Conservation (phyloP, 805 yeast genomes). For the Yarrowia sp. region DNA sequence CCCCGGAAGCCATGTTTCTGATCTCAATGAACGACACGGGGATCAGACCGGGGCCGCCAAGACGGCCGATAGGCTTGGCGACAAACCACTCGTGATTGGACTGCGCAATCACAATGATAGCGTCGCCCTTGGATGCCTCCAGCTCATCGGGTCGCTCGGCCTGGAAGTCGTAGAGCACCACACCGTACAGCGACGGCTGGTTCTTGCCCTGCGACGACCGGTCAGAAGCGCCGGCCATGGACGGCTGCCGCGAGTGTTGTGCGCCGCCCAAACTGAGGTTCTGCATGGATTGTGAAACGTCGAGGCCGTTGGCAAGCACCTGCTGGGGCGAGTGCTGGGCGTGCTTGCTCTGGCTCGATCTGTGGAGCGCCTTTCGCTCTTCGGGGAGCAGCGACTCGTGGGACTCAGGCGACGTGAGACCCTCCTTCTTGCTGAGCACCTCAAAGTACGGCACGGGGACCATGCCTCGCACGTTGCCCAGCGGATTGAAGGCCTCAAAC, state of each 20-base stretch:
- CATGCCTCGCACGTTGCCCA: slow-evolving; percentile 76
- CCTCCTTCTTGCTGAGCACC: slow-evolving; percentile 48
- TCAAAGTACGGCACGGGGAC: slow-evolving; percentile 89
- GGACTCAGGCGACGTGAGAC: background rate
- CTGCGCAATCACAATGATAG: slow-evolving; percentile 92
- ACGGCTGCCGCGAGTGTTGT: background rate
- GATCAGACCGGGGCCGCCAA: slow-evolving; percentile 97
- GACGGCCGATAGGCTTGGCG: slow-evolving; percentile 91
- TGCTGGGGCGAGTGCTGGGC: slow-evolving; percentile 36
- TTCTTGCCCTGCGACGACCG: slow-evolving; percentile 38
- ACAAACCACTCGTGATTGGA: slow-evolving; percentile 97
- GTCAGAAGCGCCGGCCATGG: slow-evolving; percentile 28
- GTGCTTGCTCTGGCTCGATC: slow-evolving; percentile 37
- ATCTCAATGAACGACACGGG: slow-evolving; percentile 90
- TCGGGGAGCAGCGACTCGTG: slow-evolving; percentile 26
- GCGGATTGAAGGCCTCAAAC: slow-evolving; percentile 90
- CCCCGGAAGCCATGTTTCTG: slow-evolving; percentile 73
- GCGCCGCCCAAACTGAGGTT: slow-evolving; percentile 14
- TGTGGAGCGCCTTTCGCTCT: slow-evolving; percentile 38
- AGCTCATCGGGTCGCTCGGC: slow-evolving; percentile 88
- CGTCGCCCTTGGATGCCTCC: slow-evolving; percentile 83
- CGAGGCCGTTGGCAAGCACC: slow-evolving; percentile 36
- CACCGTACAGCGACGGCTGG: slow-evolving; percentile 70
- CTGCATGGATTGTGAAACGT: slow-evolving; percentile 25
- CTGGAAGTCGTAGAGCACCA: slow-evolving; percentile 81